Percentiles rank a stretch among this genome's conserved stretches.
phyloP scores from a whole-genome alignment of 805 yeast species.

The Zygosaccharomyces lentus region DNA sequence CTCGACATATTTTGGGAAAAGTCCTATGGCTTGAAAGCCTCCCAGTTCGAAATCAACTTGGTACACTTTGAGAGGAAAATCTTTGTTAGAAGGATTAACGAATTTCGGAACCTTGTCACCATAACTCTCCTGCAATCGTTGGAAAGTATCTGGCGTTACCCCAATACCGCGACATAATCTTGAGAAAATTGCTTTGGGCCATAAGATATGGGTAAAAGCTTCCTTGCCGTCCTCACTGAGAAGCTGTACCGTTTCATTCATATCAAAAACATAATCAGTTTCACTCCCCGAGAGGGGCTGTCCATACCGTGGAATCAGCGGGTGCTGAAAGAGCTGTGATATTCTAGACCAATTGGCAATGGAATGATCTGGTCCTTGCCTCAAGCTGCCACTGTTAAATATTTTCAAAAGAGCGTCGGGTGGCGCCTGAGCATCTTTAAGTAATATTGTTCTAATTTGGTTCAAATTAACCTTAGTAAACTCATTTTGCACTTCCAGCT shows the following conservation, averaged over 20 bases:
- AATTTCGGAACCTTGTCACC: constrained; percentile 5
- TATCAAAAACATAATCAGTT: background rate
- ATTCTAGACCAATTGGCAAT: background rate
- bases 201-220: constrained; percentile 9
- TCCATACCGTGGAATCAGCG: constrained; percentile 7
- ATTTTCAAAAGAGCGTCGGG: background rate
- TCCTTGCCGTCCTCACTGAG: constrained; percentile 4
- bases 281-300: background rate
- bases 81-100: constrained; percentile 18
- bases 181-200: constrained; percentile 23
- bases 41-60: constrained; percentile 12
- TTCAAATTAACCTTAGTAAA: constrained; percentile 2
- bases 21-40: constrained; percentile 22
- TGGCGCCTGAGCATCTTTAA: constrained; percentile 9
- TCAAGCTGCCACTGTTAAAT: background rate
- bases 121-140: constrained; percentile 5
- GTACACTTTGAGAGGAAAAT: constrained; percentile 13
- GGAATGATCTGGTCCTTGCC: background rate
- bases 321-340: constrained; percentile 6
- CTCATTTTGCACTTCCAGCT: background rate
- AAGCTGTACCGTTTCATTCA: constrained; percentile 10
- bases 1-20: constrained; percentile 22
- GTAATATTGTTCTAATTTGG: constrained; percentile 6
- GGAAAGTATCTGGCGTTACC: constrained; percentile 11
- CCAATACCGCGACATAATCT: constrained; percentile 27